Conservation (phyloP, 2,329 filamentous ascomycete genomes). For the Seiridium unicorne region DNA sequence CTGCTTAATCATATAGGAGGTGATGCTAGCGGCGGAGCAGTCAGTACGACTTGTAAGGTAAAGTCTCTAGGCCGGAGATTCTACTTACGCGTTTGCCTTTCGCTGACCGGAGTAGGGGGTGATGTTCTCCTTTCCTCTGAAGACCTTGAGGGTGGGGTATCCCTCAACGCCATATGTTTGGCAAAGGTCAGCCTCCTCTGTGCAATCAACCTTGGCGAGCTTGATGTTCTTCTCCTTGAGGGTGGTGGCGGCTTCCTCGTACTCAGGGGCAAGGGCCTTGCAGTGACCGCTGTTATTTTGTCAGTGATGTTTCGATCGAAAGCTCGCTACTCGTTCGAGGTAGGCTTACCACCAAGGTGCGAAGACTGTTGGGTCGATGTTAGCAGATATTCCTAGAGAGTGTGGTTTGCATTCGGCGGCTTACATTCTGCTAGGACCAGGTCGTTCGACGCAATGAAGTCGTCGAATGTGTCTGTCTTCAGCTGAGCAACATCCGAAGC, state of each 20-base stretch:
- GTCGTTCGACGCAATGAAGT: constrained; percentile 81
- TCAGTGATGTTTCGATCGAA: neutral
- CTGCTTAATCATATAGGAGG: constrained; percentile 97
- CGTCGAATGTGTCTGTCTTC: constrained; percentile 81
- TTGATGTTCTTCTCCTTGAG: constrained; percentile 87
- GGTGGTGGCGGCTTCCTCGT: constrained; percentile 80
- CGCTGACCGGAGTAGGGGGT: constrained; percentile 84
- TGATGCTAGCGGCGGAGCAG: constrained; percentile 45
- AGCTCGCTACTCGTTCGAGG: neutral
- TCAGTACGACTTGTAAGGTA: neutral
- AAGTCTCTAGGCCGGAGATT: neutral
- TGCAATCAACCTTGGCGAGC: constrained; percentile 90
- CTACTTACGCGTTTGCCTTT: constrained; percentile 72
- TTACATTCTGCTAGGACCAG: constrained; percentile 93
- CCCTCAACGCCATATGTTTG: constrained; percentile 88
- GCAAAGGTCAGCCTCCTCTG: constrained; percentile 90
- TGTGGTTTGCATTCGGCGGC: constrained; percentile 28
- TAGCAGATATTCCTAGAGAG: constrained; percentile 24
- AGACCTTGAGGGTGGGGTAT: constrained; percentile 98
- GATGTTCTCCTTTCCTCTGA: constrained; percentile 83
- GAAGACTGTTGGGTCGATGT: constrained; percentile 62
- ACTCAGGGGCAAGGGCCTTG: constrained; percentile 94
- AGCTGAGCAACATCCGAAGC: constrained; percentile 82
- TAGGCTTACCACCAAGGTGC: constrained; percentile 73
- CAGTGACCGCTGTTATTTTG: constrained; percentile 66